phyloP scores from a whole-genome alignment of 2,329 filamentous ascomycete genomes.

The Sclerotinia sclerotiorum region DNA sequence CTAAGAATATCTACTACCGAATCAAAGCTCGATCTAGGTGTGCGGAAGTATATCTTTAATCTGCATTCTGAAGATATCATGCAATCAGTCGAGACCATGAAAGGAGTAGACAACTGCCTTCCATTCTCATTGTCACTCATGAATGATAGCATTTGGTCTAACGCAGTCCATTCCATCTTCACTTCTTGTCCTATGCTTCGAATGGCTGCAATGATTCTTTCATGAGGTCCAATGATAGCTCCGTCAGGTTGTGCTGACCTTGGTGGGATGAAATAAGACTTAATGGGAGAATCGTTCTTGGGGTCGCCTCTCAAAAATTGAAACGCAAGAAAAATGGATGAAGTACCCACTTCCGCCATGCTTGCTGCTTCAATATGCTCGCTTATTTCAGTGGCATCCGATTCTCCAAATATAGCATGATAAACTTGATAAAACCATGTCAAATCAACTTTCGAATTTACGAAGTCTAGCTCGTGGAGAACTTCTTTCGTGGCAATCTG shows the following conservation, averaged over 20 bases:
- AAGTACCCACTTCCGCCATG: neutral
- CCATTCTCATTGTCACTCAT: slow-evolving; percentile 1
- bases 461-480: neutral
- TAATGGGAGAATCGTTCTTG: slow-evolving; percentile 8
- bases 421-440: slow-evolving; percentile 5
- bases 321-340: slow-evolving; percentile 9
- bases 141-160: neutral
- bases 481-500: neutral
- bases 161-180: neutral
- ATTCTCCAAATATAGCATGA: neutral
- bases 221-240: neutral
- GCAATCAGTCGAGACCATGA: slow-evolving; percentile 4
- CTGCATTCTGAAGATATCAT: slow-evolving; percentile 7
- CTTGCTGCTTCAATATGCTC: slow-evolving; percentile 7
- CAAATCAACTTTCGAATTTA: slow-evolving; percentile 4
- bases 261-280: slow-evolving; percentile 2
- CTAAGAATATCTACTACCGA: slow-evolving; percentile 4
- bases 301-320: slow-evolving; percentile 8
- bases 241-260: too few relatives aligned
- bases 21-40: slow-evolving; percentile 8
- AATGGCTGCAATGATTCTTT: neutral
- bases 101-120: slow-evolving; percentile 3
- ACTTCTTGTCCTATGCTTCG: neutral
- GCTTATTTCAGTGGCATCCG: neutral
- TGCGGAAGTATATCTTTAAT: slow-evolving; percentile 6